phyloP scores from a whole-genome alignment of 192 early-diverging fungal species.

The Polychytrium aggregatum region DNA sequence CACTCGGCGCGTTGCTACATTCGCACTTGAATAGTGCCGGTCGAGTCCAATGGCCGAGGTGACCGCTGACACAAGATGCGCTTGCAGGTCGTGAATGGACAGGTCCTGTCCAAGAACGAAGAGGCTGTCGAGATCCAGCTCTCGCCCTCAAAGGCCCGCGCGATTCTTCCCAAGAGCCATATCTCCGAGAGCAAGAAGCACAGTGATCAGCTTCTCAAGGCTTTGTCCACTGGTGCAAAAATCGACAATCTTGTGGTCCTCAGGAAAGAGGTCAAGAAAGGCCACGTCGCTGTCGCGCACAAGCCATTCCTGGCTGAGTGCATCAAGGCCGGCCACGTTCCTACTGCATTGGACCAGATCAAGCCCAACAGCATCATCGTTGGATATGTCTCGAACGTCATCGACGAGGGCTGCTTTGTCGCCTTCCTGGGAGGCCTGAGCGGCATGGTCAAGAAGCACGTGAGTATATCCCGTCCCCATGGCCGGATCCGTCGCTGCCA shows the following conservation, averaged over 20 bases:
- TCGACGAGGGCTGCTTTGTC: conserved; percentile 60
- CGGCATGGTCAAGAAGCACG: conserved; percentile 45
- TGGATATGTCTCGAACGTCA: conserved; percentile 62
- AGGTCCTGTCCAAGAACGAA: too few species aligned
- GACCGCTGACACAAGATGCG: too few species aligned
- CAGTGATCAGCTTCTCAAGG: conserved; percentile 6
- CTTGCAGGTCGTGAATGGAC: too few species aligned
- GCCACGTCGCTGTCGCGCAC: conserved; percentile 41
- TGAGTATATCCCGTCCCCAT: too few species aligned
- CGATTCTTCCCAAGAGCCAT: too few species aligned
- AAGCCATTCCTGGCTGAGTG: conserved; percentile 54
- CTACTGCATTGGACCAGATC: neutral
- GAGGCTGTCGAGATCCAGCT: too few species aligned
- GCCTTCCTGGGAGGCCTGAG: conserved; percentile 42
- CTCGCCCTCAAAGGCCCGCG: too few species aligned
- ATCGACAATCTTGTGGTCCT: conserved; percentile 51
- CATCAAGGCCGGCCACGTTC: conserved; percentile 23
- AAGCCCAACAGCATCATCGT: conserved; percentile 44
- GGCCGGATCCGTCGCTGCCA: neutral
- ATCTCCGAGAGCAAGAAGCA: too few species aligned
- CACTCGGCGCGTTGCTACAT: too few species aligned
- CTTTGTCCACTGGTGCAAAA: neutral
- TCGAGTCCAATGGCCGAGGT: too few species aligned
- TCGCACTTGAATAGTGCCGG: too few species aligned
- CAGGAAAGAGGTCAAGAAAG: conserved; percentile 29